Evolutionary conservation across 192 early-diverging fungal species (phyloP).

Genomic region (Mortierella antarctica): DNA sequence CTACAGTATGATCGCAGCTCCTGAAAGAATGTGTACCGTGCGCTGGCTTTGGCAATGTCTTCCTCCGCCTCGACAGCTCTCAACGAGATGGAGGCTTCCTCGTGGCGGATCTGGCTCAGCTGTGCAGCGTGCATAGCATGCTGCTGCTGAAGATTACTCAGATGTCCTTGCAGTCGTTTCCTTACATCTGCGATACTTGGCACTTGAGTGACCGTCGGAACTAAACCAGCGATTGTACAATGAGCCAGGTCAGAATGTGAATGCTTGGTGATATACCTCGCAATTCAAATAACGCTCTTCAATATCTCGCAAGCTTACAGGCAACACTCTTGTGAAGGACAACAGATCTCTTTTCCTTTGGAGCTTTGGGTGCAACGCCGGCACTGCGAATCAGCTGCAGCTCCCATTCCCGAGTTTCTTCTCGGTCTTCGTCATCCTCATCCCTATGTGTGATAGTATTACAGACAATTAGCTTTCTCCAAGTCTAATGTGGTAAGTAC

Average conservation of each 20-base stretch:
- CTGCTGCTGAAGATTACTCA: conserved; percentile 36
- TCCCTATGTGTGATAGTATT: conserved; percentile 22
- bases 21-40: conserved; percentile 66
- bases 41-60: conserved; percentile 51
- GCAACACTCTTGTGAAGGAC: conserved; percentile 19
- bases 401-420: conserved; percentile 67
- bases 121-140: conserved; percentile 49
- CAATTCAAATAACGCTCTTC: background rate
- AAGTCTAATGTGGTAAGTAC: background rate
- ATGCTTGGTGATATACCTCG: background rate
- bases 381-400: conserved; percentile 65
- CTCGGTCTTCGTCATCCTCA: conserved; percentile 57
- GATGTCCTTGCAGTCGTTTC: conserved; percentile 29
- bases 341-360: conserved; percentile 33
- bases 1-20: conserved; percentile 57
- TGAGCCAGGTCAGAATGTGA: background rate
- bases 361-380: conserved; percentile 43
- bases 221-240: conserved; percentile 23
- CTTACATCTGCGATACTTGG: conserved; percentile 55
- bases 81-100: conserved; percentile 34
- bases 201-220: conserved; percentile 53
- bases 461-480: too few relatives aligned
- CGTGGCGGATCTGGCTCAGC: conserved; percentile 48
- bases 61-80: conserved; percentile 47
- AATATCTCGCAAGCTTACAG: conserved; percentile 17